These are phyloP conservation scores for Cercospora beticola DNA, from an alignment of 2,329 filamentous ascomycete genomes.

Conservation along the genomic window DNA sequence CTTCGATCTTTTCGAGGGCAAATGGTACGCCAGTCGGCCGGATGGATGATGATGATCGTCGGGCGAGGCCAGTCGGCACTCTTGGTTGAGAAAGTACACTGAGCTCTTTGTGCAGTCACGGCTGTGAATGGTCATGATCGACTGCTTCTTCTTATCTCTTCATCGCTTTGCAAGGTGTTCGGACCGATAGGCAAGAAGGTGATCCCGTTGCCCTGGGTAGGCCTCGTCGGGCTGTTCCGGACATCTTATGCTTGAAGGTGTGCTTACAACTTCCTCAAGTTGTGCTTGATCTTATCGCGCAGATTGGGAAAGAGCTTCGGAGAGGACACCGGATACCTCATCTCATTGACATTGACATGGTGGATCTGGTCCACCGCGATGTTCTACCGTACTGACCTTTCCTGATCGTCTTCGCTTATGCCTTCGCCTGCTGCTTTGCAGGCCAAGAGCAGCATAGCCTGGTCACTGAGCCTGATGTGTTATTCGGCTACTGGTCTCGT, in stretches of 20 bases:
- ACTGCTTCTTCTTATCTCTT: too few relatives aligned
- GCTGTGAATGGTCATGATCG: too few relatives aligned
- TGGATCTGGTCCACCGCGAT: not conserved
- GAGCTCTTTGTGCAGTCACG: too few relatives aligned
- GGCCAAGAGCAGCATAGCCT: not conserved
- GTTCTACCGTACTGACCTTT: not conserved
- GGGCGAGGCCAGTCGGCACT: not conserved
- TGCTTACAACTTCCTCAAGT: not conserved
- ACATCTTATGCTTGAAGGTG: too few relatives aligned
- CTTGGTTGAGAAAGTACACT: not conserved
- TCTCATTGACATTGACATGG: not conserved
- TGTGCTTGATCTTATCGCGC: not conserved
- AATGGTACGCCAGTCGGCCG: not conserved
- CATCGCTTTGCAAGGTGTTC: too few relatives aligned
- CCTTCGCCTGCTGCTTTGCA: not conserved
- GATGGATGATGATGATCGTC: not conserved
- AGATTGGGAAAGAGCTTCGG: not conserved
- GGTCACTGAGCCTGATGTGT: not conserved
- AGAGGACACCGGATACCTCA: not conserved
- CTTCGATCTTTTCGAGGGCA: not conserved
- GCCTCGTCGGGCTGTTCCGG: too few relatives aligned
- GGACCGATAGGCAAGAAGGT: too few relatives aligned
- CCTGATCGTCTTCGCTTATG: not conserved
- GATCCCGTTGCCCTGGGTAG: too few relatives aligned
- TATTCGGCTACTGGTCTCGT: too few relatives aligned